phyloP scores from a whole-genome alignment of 495 filamentous ascomycete genomes.

The Penicillium ochrochloron region DNA sequence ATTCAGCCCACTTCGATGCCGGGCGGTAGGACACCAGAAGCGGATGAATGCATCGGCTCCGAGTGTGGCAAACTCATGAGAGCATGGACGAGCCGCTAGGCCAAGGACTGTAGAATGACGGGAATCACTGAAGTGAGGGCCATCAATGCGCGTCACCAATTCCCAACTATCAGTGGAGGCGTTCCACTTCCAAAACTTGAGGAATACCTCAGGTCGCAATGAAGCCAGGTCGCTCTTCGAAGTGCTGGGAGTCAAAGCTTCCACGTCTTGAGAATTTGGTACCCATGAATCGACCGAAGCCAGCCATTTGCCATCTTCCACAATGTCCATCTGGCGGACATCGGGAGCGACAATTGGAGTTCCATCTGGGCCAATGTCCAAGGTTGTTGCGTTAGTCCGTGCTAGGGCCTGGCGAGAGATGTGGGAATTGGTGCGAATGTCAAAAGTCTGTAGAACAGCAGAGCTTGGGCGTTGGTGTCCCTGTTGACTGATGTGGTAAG shows the following conservation, averaged over 20 bases:
- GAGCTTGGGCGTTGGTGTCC: slow-evolving; percentile 37
- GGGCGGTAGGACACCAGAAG: slow-evolving; percentile 73
- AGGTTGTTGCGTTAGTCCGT: slow-evolving; percentile 81
- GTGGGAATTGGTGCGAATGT: slow-evolving; percentile 72
- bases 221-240: slow-evolving; percentile 32
- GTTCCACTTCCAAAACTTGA: slow-evolving; percentile 91
- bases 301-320: slow-evolving; percentile 84
- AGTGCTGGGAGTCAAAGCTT: slow-evolving; percentile 50
- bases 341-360: slow-evolving; percentile 72
- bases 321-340: slow-evolving; percentile 71
- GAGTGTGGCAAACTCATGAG: slow-evolving; percentile 76
- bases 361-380: slow-evolving; percentile 72
- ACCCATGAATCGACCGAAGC: slow-evolving; percentile 90
- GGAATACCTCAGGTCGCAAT: slow-evolving; percentile 65
- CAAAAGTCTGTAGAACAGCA: slow-evolving; percentile 79
- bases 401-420: slow-evolving; percentile 84
- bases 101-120: slow-evolving; percentile 66
- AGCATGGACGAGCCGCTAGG: slow-evolving; percentile 67
- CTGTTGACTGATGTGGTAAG: slow-evolving; percentile 42
- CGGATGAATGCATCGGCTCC: slow-evolving; percentile 78
- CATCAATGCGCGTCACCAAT: slow-evolving; percentile 78
- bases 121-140: slow-evolving; percentile 67
- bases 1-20: slow-evolving; percentile 64
- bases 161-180: slow-evolving; percentile 66
- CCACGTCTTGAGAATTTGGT: slow-evolving; percentile 68